Conservation (phyloP, 2,329 filamentous ascomycete genomes). For the Ascochyta lentis region DNA sequence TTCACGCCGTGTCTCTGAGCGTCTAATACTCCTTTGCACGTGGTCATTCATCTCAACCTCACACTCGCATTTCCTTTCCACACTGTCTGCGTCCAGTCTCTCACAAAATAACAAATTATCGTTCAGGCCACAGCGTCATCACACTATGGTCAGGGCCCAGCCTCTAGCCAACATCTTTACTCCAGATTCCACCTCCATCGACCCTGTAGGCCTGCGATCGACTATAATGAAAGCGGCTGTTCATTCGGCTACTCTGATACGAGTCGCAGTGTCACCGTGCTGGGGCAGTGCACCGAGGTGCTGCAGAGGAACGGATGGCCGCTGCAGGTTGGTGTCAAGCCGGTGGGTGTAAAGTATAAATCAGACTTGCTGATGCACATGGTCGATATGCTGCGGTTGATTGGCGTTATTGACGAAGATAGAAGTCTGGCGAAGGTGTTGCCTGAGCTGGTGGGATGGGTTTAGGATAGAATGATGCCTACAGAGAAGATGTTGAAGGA, state of each 20-base stretch:
- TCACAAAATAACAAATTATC: no score
- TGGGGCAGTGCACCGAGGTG: slow-evolving; percentile 24
- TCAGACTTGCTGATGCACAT: slow-evolving; percentile 24
- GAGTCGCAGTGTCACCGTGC: slow-evolving; percentile 16
- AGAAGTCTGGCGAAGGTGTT: slow-evolving; percentile 22
- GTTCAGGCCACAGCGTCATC: no score
- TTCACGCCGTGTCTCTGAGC: no score
- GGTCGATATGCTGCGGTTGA: slow-evolving; percentile 20
- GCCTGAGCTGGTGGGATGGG: slow-evolving; percentile 23
- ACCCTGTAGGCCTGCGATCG: slow-evolving; percentile 10
- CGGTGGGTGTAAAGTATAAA: slow-evolving; percentile 25
- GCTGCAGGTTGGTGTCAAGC: slow-evolving; percentile 24
- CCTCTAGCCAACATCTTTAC: background rate
- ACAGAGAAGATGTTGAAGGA: slow-evolving; percentile 24
- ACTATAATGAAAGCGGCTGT: slow-evolving; percentile 15
- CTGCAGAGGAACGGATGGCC: slow-evolving; percentile 24
- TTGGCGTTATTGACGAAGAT: slow-evolving; percentile 25
- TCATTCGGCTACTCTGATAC: slow-evolving; percentile 22
- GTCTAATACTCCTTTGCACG: no score
- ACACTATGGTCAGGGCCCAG: no score
- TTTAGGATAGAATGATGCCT: slow-evolving; percentile 15
- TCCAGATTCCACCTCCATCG: background rate
- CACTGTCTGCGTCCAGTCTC: no score
- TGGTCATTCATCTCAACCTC: no score
- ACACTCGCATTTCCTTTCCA: no score